phyloP scores from a whole-genome alignment of 257 asterid species.

The Solanum gracilifrons region DNA sequence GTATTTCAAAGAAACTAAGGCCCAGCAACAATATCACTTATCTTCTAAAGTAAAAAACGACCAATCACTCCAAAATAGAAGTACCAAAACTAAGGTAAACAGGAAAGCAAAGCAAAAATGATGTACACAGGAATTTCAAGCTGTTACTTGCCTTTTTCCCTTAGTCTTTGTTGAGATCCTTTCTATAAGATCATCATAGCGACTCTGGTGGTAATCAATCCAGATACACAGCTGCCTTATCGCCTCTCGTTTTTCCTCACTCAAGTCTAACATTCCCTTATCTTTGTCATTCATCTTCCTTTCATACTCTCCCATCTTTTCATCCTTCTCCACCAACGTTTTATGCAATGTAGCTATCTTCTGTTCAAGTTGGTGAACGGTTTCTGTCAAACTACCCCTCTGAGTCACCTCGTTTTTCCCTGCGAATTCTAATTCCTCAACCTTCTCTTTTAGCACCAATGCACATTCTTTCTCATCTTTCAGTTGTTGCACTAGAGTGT shows the following conservation, averaged over 20 bases:
- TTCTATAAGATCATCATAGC: conserved; percentile 53
- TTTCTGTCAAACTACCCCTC: conserved; percentile 24
- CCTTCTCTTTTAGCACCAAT: conserved; percentile 20
- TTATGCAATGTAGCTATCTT: conserved; percentile 32
- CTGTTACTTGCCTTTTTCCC: conserved; percentile 32
- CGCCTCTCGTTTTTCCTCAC: conserved; percentile 79
- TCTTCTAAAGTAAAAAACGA: neutral
- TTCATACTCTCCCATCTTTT: conserved; percentile 30
- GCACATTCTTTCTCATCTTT: conserved; percentile 25
- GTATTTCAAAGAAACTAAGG: neutral
- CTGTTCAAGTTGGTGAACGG: conserved; percentile 24
- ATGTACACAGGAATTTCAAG: conserved; percentile 13
- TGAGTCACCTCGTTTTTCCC: conserved; percentile 32
- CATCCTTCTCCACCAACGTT: conserved; percentile 30
- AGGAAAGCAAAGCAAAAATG: neutral
- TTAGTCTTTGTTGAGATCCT: conserved; percentile 35
- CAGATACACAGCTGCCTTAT: conserved; percentile 63
- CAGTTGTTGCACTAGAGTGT: conserved; percentile 26
- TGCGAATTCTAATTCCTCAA: conserved; percentile 22
- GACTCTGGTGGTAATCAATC: conserved; percentile 72
- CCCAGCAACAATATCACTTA: neutral
- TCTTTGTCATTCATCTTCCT: conserved; percentile 45
- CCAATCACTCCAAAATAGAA: neutral
- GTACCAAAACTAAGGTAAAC: neutral
- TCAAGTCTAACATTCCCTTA: conserved; percentile 34